phyloP scores from a whole-genome alignment of 495 filamentous ascomycete genomes.

The Xylaria flabelliformis region DNA sequence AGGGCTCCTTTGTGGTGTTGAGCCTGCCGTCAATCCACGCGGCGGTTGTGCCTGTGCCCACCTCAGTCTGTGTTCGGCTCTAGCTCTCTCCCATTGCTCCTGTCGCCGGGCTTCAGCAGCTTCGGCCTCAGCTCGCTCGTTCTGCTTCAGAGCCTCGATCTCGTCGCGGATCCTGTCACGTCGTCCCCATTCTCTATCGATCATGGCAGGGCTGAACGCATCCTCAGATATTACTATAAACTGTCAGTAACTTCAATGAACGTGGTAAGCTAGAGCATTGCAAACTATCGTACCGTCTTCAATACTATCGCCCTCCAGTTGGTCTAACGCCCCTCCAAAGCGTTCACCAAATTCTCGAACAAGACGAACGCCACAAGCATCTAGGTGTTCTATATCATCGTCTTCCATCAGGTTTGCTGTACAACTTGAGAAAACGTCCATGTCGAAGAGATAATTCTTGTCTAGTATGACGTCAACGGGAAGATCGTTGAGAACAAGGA shows the following conservation, averaged over 20 bases:
- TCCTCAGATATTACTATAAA: neutral
- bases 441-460: neutral
- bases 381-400: neutral
- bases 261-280: neutral
- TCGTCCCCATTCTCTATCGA: neutral
- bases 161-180: neutral
- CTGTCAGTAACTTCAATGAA: neutral
- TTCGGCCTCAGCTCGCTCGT: neutral
- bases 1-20: neutral
- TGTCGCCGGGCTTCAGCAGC: neutral
- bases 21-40: neutral
- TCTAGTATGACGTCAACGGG: neutral
- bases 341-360: neutral
- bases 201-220: neutral
- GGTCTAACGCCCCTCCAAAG: neutral
- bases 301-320: neutral
- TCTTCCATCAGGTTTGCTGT: neutral
- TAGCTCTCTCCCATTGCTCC: slow-evolving; percentile 1
- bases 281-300: neutral
- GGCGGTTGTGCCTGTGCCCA: neutral
- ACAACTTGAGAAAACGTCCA: neutral
- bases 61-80: neutral
- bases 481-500: neutral
- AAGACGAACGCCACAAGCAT: neutral
- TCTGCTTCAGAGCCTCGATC: neutral